Evolutionary conservation across 2,329 filamentous ascomycete species (phyloP), one percentile per base, ranked within the genome.

Genomic region (Ascochyta clinopodiicola): DNA sequence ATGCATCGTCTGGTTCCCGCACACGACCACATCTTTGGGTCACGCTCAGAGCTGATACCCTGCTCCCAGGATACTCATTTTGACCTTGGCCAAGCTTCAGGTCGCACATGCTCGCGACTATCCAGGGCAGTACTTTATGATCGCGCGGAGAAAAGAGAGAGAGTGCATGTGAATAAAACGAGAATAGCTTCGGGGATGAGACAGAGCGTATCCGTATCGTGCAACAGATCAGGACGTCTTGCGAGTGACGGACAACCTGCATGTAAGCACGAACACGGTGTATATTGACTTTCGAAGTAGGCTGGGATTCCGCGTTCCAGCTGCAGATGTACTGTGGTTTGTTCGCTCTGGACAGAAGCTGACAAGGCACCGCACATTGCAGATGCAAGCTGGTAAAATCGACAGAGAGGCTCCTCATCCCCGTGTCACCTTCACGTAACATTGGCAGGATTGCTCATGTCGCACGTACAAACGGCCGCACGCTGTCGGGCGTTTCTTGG

Each of bases 381-480:
- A 50, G 39, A 13, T 19, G 42, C 31, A n/a, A 8, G n/a, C 3
- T 9, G 22, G 15, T 2, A 8, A 24, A 8, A 32, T 34, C n/a
- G 13, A 40, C 17, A 10, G 32, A 8, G 31, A 38, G 37, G 32
- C 37, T 50, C 13, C 25, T 46, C 22, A 21, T 22, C 9, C 27
- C 34, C 29, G 45, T 45, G 24, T 45, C n/a, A 50, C 51, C 51
- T 32, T 35, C 27, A 3, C 19, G 19, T 32, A 10, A 5, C 32
- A 42, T 44, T 50, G 25, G 29, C 24, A 15, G 44, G 35, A 31
- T 29, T 29, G 19, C 31, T 39, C 37, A 43, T 29, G 47, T 57
- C 5, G 54, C 52, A 57, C 57, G 47, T 38, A n/a, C 44, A 58
- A 58, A 59, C 59, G 47, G 51, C 24, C 24, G 19, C 9, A 25